A percentile compares a stretch with the other conserved stretches of the same genome.
Conservation (phyloP, 805 yeast species). For the Kuraishia molischiana region DNA sequence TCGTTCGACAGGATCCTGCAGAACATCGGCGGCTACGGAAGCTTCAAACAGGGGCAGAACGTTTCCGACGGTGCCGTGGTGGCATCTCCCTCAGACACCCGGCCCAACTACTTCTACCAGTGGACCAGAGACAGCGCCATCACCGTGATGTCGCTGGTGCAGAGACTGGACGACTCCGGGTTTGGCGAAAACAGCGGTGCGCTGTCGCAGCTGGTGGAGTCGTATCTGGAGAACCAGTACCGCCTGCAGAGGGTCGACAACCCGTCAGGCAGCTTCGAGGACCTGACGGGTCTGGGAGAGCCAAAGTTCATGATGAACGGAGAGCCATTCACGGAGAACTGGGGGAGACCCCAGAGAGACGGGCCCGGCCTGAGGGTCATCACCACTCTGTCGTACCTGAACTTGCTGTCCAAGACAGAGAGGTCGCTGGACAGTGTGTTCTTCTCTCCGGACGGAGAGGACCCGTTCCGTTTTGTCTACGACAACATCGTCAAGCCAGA, state of each 20-base stretch:
- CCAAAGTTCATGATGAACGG: conserved; percentile 76
- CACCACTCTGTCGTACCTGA: conserved; percentile 49
- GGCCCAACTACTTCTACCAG: conserved; percentile 80
- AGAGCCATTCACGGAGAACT: conserved; percentile 45
- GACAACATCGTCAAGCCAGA: conserved; percentile 55
- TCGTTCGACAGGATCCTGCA: conserved; percentile 37
- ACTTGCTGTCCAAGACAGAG: conserved; percentile 25
- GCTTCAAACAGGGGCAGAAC: conserved; percentile 18
- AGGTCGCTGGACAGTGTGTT: conserved; percentile 14
- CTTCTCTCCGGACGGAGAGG: conserved; percentile 20
- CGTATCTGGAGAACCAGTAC: conserved; percentile 51
- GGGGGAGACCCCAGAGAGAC: conserved; percentile 97
- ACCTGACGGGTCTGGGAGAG: conserved; percentile 67
- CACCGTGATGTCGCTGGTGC: conserved; percentile 56
- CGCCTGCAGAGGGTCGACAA: conserved; percentile 58
- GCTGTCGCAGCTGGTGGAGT: conserved; percentile 28
- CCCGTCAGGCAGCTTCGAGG: conserved; percentile 53
- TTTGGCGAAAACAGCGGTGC: conserved; percentile 13
- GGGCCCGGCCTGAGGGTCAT: conserved; percentile 83
- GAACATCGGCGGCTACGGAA: conserved; percentile 43
- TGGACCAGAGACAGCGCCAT: conserved; percentile 92
- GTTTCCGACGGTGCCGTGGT: conserved; percentile 63
- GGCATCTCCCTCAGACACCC: conserved; percentile 67
- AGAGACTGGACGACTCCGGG: conserved; percentile 35
- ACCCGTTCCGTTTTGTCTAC: conserved; percentile 23